Base-by-base conservation (phyloP, 169 alveolate species). In the Cryptosporidium muris region DNA sequence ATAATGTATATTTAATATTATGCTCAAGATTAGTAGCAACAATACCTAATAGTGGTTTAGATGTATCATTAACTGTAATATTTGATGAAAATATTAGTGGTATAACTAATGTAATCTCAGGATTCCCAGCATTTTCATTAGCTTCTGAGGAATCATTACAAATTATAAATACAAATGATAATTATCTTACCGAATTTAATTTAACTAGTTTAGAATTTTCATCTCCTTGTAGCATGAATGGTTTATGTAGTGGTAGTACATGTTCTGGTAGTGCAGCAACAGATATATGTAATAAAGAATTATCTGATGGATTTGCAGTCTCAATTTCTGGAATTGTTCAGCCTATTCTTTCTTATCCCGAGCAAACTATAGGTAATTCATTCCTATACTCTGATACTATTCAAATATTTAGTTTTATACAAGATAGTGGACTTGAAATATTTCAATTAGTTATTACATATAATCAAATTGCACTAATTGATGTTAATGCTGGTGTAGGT, bases 241-340 rank as follows among this genome's bases (percentile, higher is more conserved):
- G 37, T 1, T 9, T 38, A n/a, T 12, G 36, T 4, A 12, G 48
- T 11, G 51, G 62, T 2, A 74, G 34, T 3, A 42, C 48, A 16
- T 49, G 51, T 0, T 43, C n/a, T 38, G 63, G 63, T 34, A 58
- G 74, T 8, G 54, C 85, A 3, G 11, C 54, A 34, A 58, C 4
- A 25, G 60, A 74, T 74, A 49, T 74, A 38, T 36, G 40, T 11
- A 9, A 11, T 6, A 12, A 2, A 7, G 14, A 9, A 34, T 58
- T 74, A 45, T 12, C 63, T 36, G 48, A 74, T 74, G 85, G 85
- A 3, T 74, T 58, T 51, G 54, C 85, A 12, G 42, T 74, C 9
- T 9, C 45, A 1, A 74, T 74, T 58, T 36, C 85, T 4, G 85
- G 85, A 58, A 54, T 36, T 25, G 85, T 74, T 53, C 74, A 74